Evolutionary conservation across 345 rosid species (phyloP).

Genomic region (Zanthoxylum bungeanum): DNA sequence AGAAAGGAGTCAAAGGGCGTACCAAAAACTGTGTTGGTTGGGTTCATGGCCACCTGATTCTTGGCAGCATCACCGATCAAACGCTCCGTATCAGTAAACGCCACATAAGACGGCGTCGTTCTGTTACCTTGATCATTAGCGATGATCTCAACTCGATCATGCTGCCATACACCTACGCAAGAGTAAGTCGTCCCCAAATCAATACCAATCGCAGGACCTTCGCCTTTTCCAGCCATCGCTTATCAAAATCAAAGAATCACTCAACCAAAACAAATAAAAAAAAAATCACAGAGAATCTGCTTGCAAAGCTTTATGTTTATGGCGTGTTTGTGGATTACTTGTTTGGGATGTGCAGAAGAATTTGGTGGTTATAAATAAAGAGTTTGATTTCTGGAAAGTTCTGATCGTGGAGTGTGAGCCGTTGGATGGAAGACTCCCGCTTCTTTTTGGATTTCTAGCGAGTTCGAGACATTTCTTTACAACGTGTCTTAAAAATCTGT

Average conservation of each 20-base stretch:
- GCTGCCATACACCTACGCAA: constrained; percentile 41
- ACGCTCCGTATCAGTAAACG: constrained; percentile 38
- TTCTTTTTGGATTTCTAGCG: background rate
- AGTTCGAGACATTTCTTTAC: constrained; percentile 27
- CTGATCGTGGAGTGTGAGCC: background rate
- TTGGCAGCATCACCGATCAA: constrained; percentile 43
- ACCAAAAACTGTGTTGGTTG: constrained; percentile 39
- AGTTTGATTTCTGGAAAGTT: constrained; percentile 15
- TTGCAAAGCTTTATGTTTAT: background rate
- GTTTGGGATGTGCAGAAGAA: background rate
- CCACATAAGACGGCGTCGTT: constrained; percentile 41
- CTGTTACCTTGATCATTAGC: constrained; percentile 42
- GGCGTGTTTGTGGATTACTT: fast-evolving
- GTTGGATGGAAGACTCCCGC: constrained; percentile 18
- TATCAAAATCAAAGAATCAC: too few species aligned
- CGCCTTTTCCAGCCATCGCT: constrained; percentile 33
- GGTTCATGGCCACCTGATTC: constrained; percentile 44
- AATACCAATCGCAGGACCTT: constrained; percentile 35
- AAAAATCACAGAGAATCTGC: background rate
- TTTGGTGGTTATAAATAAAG: constrained; percentile 4
- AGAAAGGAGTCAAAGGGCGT: background rate
- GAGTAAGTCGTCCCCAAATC: constrained; percentile 36
- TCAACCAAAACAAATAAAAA: background rate
- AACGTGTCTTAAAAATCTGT: background rate
- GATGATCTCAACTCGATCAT: constrained; percentile 40